Evolutionary conservation across 192 early-diverging fungal genomes (phyloP).

Genomic region (Coemansia sp.): DNA sequence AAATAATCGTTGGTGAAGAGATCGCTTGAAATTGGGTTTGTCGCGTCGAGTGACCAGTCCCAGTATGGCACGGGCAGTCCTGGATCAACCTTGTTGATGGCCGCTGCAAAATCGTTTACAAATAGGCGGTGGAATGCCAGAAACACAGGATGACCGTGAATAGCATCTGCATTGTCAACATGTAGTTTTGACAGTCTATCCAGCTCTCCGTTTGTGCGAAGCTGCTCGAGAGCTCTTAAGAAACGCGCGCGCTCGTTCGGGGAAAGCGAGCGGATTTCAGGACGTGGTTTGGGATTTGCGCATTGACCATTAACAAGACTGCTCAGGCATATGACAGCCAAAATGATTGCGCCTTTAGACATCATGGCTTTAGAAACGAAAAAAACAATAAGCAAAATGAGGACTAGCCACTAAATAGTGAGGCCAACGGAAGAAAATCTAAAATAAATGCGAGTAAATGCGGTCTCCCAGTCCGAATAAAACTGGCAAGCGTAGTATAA

Average conservation of each 20-base stretch:
- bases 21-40: constrained; percentile 31
- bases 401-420: not conserved
- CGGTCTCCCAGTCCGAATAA: not conserved
- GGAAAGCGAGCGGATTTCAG: constrained; percentile 52
- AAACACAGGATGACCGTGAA: constrained; percentile 52
- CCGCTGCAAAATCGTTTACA: constrained; percentile 53
- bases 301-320: constrained; percentile 35
- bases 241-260: constrained; percentile 47
- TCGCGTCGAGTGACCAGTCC: constrained; percentile 55
- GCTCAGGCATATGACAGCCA: constrained; percentile 26
- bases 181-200: constrained; percentile 47
- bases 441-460: constrained; percentile 3
- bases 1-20: constrained; percentile 40
- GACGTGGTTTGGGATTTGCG: constrained; percentile 29
- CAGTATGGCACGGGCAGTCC: constrained; percentile 52
- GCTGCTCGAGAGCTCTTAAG: constrained; percentile 29
- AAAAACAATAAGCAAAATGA: not conserved
- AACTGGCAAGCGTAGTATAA: not conserved
- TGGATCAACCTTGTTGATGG: constrained; percentile 49
- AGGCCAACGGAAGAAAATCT: constrained; percentile 1
- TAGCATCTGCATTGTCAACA: constrained; percentile 45
- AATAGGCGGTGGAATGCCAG: constrained; percentile 58
- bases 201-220: constrained; percentile 47
- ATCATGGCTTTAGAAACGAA: constrained; percentile 13
- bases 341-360: constrained; percentile 25